Conservation (phyloP, 2,329 filamentous ascomycete genomes). For the Ramichloridium luteum region DNA sequence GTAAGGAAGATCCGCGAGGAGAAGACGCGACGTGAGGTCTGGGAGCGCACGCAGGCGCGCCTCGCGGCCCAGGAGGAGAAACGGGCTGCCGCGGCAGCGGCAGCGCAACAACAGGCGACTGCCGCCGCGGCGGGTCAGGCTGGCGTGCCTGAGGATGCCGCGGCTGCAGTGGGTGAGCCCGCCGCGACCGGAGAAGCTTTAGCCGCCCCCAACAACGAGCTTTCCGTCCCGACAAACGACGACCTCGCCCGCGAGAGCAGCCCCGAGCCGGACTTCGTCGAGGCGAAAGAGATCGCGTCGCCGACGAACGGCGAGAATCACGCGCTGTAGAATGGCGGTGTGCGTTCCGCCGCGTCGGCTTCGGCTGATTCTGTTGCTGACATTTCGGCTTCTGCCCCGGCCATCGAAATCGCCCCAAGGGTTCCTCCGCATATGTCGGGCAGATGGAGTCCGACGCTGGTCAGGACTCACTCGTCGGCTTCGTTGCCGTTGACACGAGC, state of each 20-base stretch:
- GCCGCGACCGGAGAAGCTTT: slow-evolving; percentile 2
- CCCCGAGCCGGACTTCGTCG: slow-evolving; percentile 20
- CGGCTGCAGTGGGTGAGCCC: slow-evolving; percentile 4
- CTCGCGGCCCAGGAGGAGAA: slow-evolving; percentile 35
- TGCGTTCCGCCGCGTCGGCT: no score
- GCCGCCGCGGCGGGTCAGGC: slow-evolving; percentile 9
- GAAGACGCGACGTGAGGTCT: slow-evolving; percentile 63
- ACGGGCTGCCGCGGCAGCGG: slow-evolving; percentile 24
- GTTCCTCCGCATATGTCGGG: no score
- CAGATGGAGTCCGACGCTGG: no score
- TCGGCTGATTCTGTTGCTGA: no score
- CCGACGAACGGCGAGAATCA: not conserved
- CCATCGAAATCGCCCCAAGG: no score
- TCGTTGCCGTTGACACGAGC: no score
- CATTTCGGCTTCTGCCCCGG: no score
- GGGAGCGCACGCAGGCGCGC: slow-evolving; percentile 40
- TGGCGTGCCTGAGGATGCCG: slow-evolving; percentile 18
- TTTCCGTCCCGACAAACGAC: slow-evolving; percentile 8
- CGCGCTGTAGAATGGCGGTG: no score
- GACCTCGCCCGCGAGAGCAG: slow-evolving; percentile 7
- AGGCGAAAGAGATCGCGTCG: slow-evolving; percentile 19
- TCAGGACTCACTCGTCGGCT: no score
- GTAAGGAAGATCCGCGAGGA: slow-evolving; percentile 78
- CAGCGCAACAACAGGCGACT: slow-evolving; percentile 16
- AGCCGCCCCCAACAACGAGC: not conserved